Conservation (phyloP, 176 grass and related monocot genomes). For the Bromus sterilis region DNA sequence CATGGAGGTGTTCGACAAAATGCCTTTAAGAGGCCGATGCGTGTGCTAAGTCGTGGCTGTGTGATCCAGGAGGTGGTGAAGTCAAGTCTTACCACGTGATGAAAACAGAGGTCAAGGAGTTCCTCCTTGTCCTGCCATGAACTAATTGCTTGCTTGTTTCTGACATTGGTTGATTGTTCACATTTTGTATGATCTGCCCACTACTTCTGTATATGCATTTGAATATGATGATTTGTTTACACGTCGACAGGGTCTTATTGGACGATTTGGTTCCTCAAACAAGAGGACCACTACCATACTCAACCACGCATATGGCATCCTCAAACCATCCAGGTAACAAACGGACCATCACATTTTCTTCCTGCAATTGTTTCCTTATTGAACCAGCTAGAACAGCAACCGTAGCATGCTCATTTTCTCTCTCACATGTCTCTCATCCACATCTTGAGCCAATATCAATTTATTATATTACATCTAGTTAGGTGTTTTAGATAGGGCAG, state of each 20-base stretch:
- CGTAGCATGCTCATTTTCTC: background rate
- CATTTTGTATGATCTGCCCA: background rate
- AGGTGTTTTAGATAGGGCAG: background rate
- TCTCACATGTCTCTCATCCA: background rate
- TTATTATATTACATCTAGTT: background rate
- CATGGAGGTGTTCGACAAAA: background rate
- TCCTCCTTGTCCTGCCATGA: background rate
- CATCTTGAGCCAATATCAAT: background rate
- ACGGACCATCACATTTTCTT: background rate
- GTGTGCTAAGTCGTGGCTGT: background rate
- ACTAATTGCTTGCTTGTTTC: background rate
- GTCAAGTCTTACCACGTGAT: background rate
- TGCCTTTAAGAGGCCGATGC: background rate
- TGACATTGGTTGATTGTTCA: background rate
- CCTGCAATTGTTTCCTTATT: background rate
- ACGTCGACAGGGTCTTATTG: conserved; percentile 43
- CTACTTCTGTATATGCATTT: background rate
- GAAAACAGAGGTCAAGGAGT: background rate
- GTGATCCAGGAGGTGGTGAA: background rate
- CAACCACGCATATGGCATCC: conserved; percentile 51
- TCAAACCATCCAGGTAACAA: conserved; percentile 66
- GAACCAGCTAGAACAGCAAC: conserved; percentile 28
- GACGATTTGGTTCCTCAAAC: conserved; percentile 47
- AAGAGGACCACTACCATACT: conserved; percentile 62
- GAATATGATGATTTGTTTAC: background rate